phyloP scores from a whole-genome alignment of 2,329 filamentous ascomycete species.

The Xylaria sp. region DNA sequence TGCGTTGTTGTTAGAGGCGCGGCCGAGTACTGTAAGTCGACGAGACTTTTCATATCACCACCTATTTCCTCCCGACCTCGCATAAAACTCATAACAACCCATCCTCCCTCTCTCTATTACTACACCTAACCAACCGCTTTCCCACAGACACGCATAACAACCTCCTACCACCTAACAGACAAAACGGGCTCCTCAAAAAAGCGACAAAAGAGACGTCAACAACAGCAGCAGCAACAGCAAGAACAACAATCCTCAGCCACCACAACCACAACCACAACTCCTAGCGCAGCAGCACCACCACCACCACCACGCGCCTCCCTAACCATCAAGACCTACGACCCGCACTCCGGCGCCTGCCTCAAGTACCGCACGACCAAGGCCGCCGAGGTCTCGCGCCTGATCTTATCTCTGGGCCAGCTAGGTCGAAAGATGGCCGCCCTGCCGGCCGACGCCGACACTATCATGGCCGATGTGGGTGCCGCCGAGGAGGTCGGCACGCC shows the following conservation, averaged over 20 bases:
- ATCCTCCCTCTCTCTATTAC: not conserved
- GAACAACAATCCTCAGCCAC: conserved; percentile 40
- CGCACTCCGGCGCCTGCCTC: conserved; percentile 80
- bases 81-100: no score
- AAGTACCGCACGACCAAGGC: conserved; percentile 94
- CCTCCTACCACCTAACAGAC: conserved; percentile 81
- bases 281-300: conserved; percentile 19
- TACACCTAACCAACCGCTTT: not conserved
- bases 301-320: conserved; percentile 71
- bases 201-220: conserved; percentile 27
- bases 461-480: conserved; percentile 55
- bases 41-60: no score
- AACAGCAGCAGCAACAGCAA: conserved; percentile 32
- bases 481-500: conserved; percentile 50
- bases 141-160: conserved; percentile 85
- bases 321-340: conserved; percentile 90
- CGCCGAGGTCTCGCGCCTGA: conserved; percentile 85
- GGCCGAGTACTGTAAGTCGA: conserved; percentile 79
- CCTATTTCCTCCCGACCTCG: no score
- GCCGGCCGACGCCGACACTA: conserved; percentile 55
- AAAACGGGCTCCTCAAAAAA: conserved; percentile 51
- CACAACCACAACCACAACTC: conserved; percentile 42
- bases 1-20: conserved; percentile 83
- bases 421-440: conserved; percentile 75
- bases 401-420: conserved; percentile 79